These are phyloP conservation scores for Hypericum perforatum DNA, from an alignment of 345 rosid species.

Conservation along the genomic window DNA sequence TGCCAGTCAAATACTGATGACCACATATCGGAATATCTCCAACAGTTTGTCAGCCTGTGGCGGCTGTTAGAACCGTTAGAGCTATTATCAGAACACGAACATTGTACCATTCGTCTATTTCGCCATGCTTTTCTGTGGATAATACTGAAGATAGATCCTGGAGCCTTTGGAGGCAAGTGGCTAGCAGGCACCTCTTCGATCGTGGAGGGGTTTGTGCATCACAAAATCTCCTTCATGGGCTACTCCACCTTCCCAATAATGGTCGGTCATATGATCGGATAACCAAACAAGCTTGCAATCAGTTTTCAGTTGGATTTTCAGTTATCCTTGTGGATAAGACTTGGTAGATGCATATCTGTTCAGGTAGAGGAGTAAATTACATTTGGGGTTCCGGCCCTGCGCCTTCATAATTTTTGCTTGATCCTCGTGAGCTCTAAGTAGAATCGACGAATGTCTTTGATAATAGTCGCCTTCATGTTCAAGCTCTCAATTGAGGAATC, in stretches of 20 bases:
- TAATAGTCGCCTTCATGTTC: conserved; percentile 20
- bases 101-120: neutral
- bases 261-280: conserved; percentile 9
- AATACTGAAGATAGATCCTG: neutral
- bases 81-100: too few species aligned
- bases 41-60: too few species aligned
- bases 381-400: conserved; percentile 9
- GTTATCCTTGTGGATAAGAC: conserved; percentile 10
- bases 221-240: conserved; percentile 8
- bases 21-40: too few species aligned
- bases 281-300: conserved; percentile 25
- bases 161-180: neutral
- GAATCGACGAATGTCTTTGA: conserved; percentile 13
- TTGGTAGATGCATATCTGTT: conserved; percentile 10
- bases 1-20: too few species aligned
- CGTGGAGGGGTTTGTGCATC: conserved; percentile 21
- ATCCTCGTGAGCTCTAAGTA: conserved; percentile 14
- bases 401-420: conserved; percentile 16
- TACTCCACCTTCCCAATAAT: neutral
- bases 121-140: neutral
- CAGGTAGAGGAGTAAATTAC: neutral
- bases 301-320: too few species aligned
- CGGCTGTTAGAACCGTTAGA: too few species aligned
- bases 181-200: neutral
- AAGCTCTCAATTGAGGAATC: conserved; percentile 24